These are phyloP conservation scores for Medicago truncatula DNA, from an alignment of 306 rosid genomes.

Conservation along the genomic window DNA sequence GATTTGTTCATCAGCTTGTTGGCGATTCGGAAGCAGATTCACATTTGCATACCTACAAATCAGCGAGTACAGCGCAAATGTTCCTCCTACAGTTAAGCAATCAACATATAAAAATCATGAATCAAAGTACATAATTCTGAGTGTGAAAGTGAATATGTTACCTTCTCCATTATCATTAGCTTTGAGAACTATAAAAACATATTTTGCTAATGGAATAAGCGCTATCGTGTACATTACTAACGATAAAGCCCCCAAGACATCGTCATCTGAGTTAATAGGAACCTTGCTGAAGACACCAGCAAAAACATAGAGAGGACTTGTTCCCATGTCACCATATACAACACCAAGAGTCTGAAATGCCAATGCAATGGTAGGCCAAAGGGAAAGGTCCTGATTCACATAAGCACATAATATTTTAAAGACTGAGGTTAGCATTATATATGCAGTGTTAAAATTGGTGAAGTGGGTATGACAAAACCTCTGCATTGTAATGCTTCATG, in stretches of 20 bases:
- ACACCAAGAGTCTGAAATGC: slow-evolving; percentile 98
- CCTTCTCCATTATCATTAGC: slow-evolving; percentile 99
- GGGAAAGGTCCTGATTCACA: slow-evolving; percentile 65
- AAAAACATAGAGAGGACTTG: slow-evolving; percentile 94
- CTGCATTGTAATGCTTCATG: too few species aligned
- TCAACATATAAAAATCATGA: slow-evolving; percentile 15
- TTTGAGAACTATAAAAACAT: slow-evolving; percentile 91
- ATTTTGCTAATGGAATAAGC: slow-evolving; percentile 83
- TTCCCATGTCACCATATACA: slow-evolving; percentile 97
- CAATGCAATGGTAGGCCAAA: slow-evolving; percentile 69
- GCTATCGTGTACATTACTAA: slow-evolving; percentile 93
- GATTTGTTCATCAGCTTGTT: slow-evolving; percentile 85
- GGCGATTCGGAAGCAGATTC: slow-evolving; percentile 85
- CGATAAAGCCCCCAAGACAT: slow-evolving; percentile 93
- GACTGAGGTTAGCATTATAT: slow-evolving; percentile 17
- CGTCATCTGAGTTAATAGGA: slow-evolving; percentile 64
- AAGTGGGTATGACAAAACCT: neutral
- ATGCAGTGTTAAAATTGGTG: slow-evolving; percentile 1
- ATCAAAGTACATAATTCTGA: slow-evolving; percentile 28
- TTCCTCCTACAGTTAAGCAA: slow-evolving; percentile 79
- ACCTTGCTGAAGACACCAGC: slow-evolving; percentile 94
- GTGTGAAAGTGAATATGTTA: slow-evolving; percentile 37
- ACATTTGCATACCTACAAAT: slow-evolving; percentile 96
- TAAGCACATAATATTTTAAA: slow-evolving; percentile 37
- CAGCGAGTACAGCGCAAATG: slow-evolving; percentile 94